Evolutionary conservation across 192 early-diverging fungal species (phyloP), one percentile per base, ranked within the genome.

Genomic region (Helicostylum pulchrum): DNA sequence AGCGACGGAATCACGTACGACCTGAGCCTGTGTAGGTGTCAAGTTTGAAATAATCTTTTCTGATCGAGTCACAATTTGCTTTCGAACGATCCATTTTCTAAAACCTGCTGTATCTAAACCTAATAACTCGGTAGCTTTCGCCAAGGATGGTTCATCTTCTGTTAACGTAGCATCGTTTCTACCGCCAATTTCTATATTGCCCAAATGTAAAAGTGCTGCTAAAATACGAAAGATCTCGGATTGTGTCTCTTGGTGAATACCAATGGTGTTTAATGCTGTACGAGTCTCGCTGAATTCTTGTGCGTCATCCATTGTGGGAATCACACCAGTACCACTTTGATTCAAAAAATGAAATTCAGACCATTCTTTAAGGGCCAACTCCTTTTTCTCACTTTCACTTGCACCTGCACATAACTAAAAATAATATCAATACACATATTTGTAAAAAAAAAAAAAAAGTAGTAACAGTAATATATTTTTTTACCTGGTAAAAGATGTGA

Each of bases 401-500:
- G 86, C 88, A 53, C 92, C 95, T n/a, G 94, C 90, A 80, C 94
- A 96, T 53, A 99, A 83, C 83, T 78, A 53, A 44, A 54, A 53
- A 52, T n/a, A 20, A 45, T 45, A n/a, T n/a, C n/a, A n/a, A n/a
- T n/a, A n/a, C n/a, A n/a, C n/a, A n/a, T 45, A 9, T 12, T 2
- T 26, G 2, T 26, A 26, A 26, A 26, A 26, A 26, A 26, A 26
- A 26, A 26, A 26, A 26, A 26, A 26, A 26, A 26, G 26, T 15
- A 45, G 44, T n/a, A n/a, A n/a, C 8, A 8, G 11, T 52, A 10
- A 52, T 53, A 2, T 19, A 31, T 53, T 23, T 32, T 30, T 39
- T 26, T 62, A 78, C 77, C 68, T 99, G 97, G 79, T 99, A 99
- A 74, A 99, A 99, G 71, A 99, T 92, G 80, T 99, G 97, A 83